Evolutionary conservation across 768 basidiomycete species (phyloP), one percentile per base, ranked within the genome.

Genomic region (Trametes sanguinea): DNA sequence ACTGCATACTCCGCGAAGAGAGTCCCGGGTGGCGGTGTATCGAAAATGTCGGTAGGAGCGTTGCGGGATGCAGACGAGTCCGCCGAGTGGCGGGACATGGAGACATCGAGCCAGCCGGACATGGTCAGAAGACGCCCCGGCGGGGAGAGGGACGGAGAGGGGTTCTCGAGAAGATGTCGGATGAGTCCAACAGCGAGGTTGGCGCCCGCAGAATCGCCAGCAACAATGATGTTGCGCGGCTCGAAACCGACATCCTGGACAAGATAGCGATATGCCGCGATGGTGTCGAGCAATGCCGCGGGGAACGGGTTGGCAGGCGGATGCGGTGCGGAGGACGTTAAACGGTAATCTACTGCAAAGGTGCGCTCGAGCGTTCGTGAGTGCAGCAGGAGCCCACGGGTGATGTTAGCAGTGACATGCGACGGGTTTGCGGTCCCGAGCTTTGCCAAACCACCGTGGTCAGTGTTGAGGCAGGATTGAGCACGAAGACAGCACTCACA

Each of bases 131-230:
- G 43, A 3, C 47, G 52, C 9, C 78, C 77, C 1, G 84, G 82
- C 40, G 77, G 78, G 10, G 72, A 69, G 3, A 81, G 82, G 8
- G 72, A 54, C 2, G 73, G 57, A 32, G 67, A 68, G 33, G 74
- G 73, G 71, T 85, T 73, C 61, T 85, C 82, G 16, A 83, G 74
- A 29, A 91, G 80, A 65, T 87, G 87, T 4, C 85, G 84, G 8
- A 77, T 80, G 45, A 90, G 77, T 0, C 86, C 85, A 37, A 85
- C 78, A 0, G 85, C 84, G 29, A 92, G 82, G 72, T 92, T 89
- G 4, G 80, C 92, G 2, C 92, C 91, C 0, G 91, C 89, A 1
- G 88, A 92, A 70, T 94, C 90, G 2, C 91, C 92, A 17, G 77
- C 78, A 22, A 92, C 52, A 57, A 90, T 78, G 68, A 94, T 86